Base-by-base conservation (phyloP, 1,284 basidiomycete species). In the Heterobasidion parviporum region DNA sequence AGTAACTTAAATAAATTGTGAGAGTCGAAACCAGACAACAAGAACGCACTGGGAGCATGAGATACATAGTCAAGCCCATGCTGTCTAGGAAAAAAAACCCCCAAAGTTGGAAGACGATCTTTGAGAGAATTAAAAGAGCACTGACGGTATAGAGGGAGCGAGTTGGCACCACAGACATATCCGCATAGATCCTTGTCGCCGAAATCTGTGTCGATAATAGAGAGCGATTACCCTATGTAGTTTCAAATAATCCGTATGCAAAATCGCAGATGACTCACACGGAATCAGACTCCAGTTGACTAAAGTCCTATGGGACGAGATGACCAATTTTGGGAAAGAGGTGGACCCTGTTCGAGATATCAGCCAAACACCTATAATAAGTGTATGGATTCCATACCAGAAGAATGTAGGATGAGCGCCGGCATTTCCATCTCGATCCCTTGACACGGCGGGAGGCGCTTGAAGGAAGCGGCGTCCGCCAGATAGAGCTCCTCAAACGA, bases 281-380 rank as follows among this genome's bases (percentile, higher is more conserved):
- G 32, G 15, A 20, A 32, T 15, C 15, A 32, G 15, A 49, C 49
- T 35, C n/a, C 34, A 35, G 26, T 54, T 32, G 9, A 54, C 18
- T 15, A 16, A 38, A 8, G 9, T 35, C 14, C 8, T 54, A 41
- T 59, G 56, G 3, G 57, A 61, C 43, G 52, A 61, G 9, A 32
- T 10, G 18, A 65, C 60, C 2, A 63, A 62, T 51, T 66, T 67
- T 4, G 66, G 65, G 48, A 63, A 64, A 2, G 66, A 61, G 8
- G 64, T 64, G 2, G 66, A 66, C 8, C 66, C 66, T 67, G 47
- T 6, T 26, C 18, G 34, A 32, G 9, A 18, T 43, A n/a, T 15
- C 10, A 47, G 46, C 2, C 10, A 47, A 14, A 2, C 16, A 32
- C 9, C n/a, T 10, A 16, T 14, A 3, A 4, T 2, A 2, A 47